Evolutionary conservation across 2,329 filamentous ascomycete genomes (phyloP).

Genomic region (Stachybotrys elegans): DNA sequence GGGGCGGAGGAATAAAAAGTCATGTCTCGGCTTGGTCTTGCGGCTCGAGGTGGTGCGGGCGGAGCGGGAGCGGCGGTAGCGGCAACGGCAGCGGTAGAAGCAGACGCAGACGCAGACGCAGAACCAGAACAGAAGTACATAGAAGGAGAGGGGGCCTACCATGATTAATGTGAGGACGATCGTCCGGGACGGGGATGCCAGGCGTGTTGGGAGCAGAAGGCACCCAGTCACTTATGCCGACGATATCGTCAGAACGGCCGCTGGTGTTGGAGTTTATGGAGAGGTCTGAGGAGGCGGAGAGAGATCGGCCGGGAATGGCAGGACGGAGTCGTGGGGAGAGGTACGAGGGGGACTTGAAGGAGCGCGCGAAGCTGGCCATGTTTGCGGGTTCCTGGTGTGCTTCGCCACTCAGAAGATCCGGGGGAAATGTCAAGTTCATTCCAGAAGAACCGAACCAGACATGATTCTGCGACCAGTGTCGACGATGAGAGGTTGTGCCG

Average conservation of each 20-base stretch:
- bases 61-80: no score
- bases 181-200: slow-evolving; percentile 8
- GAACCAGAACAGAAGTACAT: no score
- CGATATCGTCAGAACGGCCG: slow-evolving; percentile 20
- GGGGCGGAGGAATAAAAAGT: no score
- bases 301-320: slow-evolving; percentile 34
- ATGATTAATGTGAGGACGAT: slow-evolving; percentile 4
- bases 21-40: no score
- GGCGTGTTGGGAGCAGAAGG: slow-evolving; percentile 24
- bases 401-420: background rate
- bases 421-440: background rate
- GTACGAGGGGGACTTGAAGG: slow-evolving; percentile 42
- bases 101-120: no score
- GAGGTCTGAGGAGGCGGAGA: slow-evolving; percentile 43
- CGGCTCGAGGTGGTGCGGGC: no score
- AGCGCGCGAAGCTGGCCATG: slow-evolving; percentile 46
- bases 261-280: slow-evolving; percentile 26
- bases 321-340: slow-evolving; percentile 39
- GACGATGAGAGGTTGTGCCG: no score
- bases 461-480: background rate
- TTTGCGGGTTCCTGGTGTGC: slow-evolving; percentile 2
- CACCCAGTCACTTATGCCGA: slow-evolving; percentile 22
- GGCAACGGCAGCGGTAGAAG: no score
- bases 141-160: slow-evolving; percentile 7
- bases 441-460: background rate